Evolutionary conservation across 805 yeast species (phyloP).

Genomic region (Saturnispora dispora): DNA sequence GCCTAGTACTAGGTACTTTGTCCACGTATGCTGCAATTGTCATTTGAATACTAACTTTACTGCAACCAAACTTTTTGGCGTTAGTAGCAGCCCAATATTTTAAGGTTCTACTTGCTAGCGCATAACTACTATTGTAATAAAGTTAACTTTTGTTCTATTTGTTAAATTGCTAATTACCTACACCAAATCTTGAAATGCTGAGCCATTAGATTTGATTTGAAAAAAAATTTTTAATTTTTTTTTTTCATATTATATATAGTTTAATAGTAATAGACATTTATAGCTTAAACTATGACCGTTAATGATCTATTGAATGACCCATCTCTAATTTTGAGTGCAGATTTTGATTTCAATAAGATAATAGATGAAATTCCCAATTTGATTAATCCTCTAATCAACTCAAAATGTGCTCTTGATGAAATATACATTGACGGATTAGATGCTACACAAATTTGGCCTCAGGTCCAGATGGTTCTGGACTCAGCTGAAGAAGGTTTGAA

Average conservation of each 20-base stretch:
- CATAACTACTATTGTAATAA: background rate
- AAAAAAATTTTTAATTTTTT: background rate
- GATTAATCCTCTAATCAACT: constrained; percentile 18
- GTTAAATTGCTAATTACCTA: background rate
- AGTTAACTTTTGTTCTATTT: too few species aligned
- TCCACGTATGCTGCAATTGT: constrained; percentile 53
- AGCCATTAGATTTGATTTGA: background rate
- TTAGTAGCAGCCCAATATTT: too few species aligned
- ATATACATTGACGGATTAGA: constrained; percentile 79
- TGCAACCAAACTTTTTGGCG: too few species aligned
- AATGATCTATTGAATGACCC: constrained; percentile 10
- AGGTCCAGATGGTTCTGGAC: constrained; percentile 76
- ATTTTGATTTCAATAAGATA: constrained; percentile 8
- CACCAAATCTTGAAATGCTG: background rate
- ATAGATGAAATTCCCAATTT: constrained; percentile 11
- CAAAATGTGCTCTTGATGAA: constrained; percentile 61
- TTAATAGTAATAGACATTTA: background rate
- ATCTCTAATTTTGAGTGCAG: constrained; percentile 3
- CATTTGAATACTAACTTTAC: background rate
- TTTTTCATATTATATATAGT: background rate
- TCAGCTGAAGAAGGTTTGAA: constrained; percentile 58
- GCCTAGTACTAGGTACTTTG: constrained; percentile 41
- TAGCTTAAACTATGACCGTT: background rate
- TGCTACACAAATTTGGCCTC: constrained; percentile 90
- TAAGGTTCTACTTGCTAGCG: background rate